Base-by-base conservation (phyloP, 2,329 filamentous ascomycete species). In the Paraphoma chrysanthemicola region DNA sequence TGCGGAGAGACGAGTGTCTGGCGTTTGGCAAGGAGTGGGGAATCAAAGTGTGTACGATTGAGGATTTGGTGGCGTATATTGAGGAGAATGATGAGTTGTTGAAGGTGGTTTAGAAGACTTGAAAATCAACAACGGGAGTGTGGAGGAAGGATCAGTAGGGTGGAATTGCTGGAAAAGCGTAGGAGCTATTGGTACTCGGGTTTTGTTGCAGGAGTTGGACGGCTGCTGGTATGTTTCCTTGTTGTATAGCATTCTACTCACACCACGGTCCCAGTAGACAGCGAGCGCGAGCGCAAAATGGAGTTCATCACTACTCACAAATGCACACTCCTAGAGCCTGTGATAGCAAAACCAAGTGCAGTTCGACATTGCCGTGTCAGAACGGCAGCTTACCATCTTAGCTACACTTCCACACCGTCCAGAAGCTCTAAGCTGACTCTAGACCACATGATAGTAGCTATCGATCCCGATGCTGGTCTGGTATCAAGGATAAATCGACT, bases 21-120 rank as follows among this genome's bases (percentile, higher is more conserved):
- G 85, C 83, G 48, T 99, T 99, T 83, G 95, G 93, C 29, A 87
- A 88, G 78, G 88, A 85, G 78, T 98, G 90, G 88, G 93, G 93
- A 4, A 82, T 99, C 67, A 95, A 90, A 82, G 92, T 96, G 56
- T 96, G 93, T 79, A 98, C 95, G 30, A 98, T 99, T 79, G 93
- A 94, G 74, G 93, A 94, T 78, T 78, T 99, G 79, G 89, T 94
- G 29, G 82, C 81, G 54, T 90, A 96, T 75, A 80, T 97, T 56
- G 90, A 95, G 77, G 88, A 87, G 81, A 88, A 83, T 39, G 89
- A 93, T 79, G 88, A 88, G 6, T 76, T 72, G 66, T 48, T 76
- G 59, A 48, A 49, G 36, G 8, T 28, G 4, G 29, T 53, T 4
- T n/a, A 49, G 18, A 12, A 17, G 1, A 41, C 30, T 10, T 16